A percentile compares a stretch with the other conserved stretches of the same genome.
Conservation (phyloP, 306 rosid genomes). For the Leucaena leucocephala region DNA sequence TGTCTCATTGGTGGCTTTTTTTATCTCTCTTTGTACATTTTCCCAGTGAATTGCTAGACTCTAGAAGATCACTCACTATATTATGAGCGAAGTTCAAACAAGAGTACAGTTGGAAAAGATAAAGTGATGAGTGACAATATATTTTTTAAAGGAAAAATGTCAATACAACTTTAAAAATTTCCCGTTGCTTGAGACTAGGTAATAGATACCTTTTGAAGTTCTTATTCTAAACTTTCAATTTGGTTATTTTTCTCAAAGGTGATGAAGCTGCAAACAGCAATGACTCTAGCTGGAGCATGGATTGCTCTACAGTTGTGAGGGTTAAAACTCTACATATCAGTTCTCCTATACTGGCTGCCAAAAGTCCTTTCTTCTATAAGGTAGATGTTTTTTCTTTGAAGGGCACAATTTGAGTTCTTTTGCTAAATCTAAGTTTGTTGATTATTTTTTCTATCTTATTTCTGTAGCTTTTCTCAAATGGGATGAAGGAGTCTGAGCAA, state of each 20-base stretch:
- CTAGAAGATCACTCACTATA: neutral
- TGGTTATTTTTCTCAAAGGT: conserved; percentile 48
- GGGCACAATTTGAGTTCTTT: conserved; percentile 7
- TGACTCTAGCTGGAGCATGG: conserved; percentile 78
- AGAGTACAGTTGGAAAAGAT: neutral
- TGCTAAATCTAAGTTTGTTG: conserved; percentile 16
- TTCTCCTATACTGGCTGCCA: conserved; percentile 95
- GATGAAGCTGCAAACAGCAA: conserved; percentile 69
- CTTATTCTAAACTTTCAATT: neutral
- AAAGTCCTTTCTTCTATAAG: conserved; percentile 96
- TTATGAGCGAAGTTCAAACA: neutral
- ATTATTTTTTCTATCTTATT: conserved; percentile 19
- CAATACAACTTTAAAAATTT: conserved; percentile 6
- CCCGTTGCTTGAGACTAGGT: conserved; percentile 17
- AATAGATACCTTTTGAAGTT: conserved; percentile 12
- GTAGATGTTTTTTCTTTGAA: conserved; percentile 38
- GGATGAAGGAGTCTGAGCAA: conserved; percentile 98
- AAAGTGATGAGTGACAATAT: neutral
- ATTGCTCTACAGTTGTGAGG: conserved; percentile 68
- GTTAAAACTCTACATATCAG: conserved; percentile 83
- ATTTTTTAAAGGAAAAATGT: neutral
- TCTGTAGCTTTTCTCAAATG: conserved; percentile 85
- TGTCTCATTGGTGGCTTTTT: neutral
- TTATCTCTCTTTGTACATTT: neutral
- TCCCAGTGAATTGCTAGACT: neutral